phyloP scores from a whole-genome alignment of 129 eudicot species.

The Escallonia herrerae region DNA sequence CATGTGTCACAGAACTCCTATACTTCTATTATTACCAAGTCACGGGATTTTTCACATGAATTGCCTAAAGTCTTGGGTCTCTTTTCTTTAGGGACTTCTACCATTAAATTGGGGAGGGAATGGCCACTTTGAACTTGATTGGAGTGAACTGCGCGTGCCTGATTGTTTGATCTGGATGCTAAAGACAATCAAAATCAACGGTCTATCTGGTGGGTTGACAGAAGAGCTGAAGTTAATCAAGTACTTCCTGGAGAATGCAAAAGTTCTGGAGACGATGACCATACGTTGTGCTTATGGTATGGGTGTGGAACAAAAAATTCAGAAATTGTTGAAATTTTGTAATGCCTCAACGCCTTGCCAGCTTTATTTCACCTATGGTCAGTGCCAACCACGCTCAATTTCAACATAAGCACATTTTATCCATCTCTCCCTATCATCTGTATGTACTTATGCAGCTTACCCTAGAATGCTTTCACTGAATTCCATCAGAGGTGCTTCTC shows the following conservation, averaged over 20 bases:
- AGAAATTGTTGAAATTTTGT: no score
- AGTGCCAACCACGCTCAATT: no score
- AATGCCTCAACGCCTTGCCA: no score
- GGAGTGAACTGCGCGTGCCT: neutral
- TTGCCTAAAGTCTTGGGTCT: neutral
- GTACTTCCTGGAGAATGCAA: constrained; percentile 2
- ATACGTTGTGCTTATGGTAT: neutral
- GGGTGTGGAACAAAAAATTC: no score
- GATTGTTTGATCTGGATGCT: neutral
- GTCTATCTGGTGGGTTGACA: neutral
- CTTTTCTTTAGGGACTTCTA: neutral
- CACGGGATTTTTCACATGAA: neutral
- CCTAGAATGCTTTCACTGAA: no score
- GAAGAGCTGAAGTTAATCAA: constrained; percentile 3
- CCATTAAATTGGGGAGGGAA: neutral
- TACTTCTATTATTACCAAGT: neutral
- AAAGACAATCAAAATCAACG: neutral
- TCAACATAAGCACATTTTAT: no score
- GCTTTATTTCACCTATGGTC: no score
- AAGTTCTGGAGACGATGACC: neutral
- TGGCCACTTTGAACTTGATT: neutral
- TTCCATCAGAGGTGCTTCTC: no score
- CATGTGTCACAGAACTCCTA: neutral
- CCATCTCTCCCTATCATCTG: no score
- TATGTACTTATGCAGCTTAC: no score